Conservation (phyloP, 2,329 filamentous ascomycete species). For the Hypoxylon sp. region DNA sequence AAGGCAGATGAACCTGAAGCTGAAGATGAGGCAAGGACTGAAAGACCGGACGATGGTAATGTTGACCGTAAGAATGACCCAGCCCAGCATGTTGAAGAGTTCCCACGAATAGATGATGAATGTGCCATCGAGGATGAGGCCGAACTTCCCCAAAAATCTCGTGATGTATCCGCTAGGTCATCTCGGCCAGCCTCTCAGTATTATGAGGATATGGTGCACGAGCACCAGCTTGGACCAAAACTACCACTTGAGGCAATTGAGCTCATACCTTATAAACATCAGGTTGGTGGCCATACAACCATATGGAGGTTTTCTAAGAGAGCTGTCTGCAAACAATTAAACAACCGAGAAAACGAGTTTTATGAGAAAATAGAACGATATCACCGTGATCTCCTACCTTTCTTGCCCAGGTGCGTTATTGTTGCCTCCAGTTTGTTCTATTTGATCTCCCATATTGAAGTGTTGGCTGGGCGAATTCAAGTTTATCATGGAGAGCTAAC, state of each 20-base stretch:
- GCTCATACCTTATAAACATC: slow-evolving; percentile 95
- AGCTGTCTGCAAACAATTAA: slow-evolving; percentile 97
- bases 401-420: slow-evolving; percentile 81
- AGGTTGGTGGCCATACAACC: slow-evolving; percentile 96
- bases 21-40: slow-evolving; percentile 54
- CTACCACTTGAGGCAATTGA: slow-evolving; percentile 90
- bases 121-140: slow-evolving; percentile 61
- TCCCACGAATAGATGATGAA: slow-evolving; percentile 58
- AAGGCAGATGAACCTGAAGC: slow-evolving; percentile 68
- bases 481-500: slow-evolving; percentile 45
- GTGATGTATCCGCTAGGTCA: slow-evolving; percentile 56
- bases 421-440: slow-evolving; percentile 37
- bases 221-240: slow-evolving; percentile 66
- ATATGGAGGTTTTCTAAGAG: slow-evolving; percentile 95
- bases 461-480: slow-evolving; percentile 5
- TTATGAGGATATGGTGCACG: slow-evolving; percentile 66
- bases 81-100: slow-evolving; percentile 51
- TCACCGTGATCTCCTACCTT: slow-evolving; percentile 90
- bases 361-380: slow-evolving; percentile 95
- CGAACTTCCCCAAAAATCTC: slow-evolving; percentile 55
- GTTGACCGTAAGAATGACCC: slow-evolving; percentile 48
- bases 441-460: slow-evolving; percentile 10
- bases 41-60: slow-evolving; percentile 55
- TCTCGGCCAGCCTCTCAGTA: slow-evolving; percentile 60
- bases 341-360: slow-evolving; percentile 98